phyloP scores from a whole-genome alignment of 352 stramenopile genomes.

The Phytophthora lateralis region DNA sequence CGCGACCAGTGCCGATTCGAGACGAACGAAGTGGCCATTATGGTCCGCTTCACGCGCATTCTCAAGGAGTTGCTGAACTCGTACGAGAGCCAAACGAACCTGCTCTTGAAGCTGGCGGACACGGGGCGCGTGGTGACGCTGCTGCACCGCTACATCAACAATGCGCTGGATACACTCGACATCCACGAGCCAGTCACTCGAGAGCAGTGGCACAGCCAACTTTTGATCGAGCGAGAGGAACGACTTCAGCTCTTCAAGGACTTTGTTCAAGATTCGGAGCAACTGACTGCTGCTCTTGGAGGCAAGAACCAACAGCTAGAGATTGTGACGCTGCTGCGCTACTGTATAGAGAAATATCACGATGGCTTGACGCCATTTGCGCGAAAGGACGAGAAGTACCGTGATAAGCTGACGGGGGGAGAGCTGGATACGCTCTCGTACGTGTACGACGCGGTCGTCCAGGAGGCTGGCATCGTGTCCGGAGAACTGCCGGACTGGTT shows the following conservation, averaged over 20 bases:
- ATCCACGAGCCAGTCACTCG: constrained; percentile 13
- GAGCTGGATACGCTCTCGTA: constrained; percentile 33
- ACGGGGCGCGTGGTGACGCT: constrained; percentile 34
- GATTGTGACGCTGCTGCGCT: constrained; percentile 37
- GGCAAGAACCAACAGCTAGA: constrained; percentile 39
- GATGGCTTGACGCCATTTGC: constrained; percentile 28
- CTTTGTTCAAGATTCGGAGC: constrained; percentile 16
- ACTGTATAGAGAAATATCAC: constrained; percentile 37
- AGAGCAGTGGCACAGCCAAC: constrained; percentile 26
- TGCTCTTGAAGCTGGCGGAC: constrained; percentile 40
- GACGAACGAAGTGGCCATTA: constrained; percentile 29
- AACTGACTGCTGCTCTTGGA: constrained; percentile 18
- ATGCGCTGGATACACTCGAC: constrained; percentile 24
- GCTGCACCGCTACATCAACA: constrained; percentile 35
- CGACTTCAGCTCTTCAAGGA: constrained; percentile 30
- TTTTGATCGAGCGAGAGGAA: constrained; percentile 23
- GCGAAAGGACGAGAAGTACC: constrained; percentile 28
- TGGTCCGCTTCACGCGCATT: constrained; percentile 32
- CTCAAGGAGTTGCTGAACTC: constrained; percentile 34
- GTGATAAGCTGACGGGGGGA: constrained; percentile 28
- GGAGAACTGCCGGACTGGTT: constrained; percentile 37
- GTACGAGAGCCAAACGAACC: constrained; percentile 38
- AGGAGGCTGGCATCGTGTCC: constrained; percentile 27
- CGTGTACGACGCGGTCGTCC: constrained; percentile 35
- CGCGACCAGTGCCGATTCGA: constrained; percentile 19